Evolutionary conservation across 1,284 basidiomycete species (phyloP).

Genomic region (Ganoderma sinense): DNA sequence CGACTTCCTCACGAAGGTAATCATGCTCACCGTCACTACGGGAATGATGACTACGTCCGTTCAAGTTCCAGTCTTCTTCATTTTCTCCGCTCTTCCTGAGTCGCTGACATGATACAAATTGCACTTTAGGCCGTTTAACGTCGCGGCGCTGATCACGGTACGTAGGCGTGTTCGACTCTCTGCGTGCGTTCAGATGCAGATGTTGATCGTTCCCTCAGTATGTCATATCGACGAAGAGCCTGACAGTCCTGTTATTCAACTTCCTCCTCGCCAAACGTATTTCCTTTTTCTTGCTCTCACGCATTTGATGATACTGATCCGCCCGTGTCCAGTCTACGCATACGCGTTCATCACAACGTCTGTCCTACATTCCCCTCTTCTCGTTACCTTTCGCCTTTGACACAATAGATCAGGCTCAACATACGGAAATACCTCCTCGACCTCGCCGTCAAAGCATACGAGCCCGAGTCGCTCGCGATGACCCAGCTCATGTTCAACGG

Average conservation of each 20-base stretch:
- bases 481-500: neutral
- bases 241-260: neutral
- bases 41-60: constrained; percentile 1
- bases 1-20: neutral
- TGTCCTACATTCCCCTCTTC: neutral
- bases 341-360: neutral
- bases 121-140: neutral
- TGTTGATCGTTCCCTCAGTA: neutral
- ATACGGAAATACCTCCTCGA: neutral
- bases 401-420: constrained; percentile 3
- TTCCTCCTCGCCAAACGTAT: neutral
- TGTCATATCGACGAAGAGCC: neutral
- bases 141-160: neutral
- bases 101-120: too few relatives aligned
- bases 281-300: neutral
- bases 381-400: too few relatives aligned
- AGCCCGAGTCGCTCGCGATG: neutral
- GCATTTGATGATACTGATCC: neutral
- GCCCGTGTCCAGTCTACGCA: neutral
- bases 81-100: neutral
- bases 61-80: too few relatives aligned
- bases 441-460: neutral
- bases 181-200: neutral
- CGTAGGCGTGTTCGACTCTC: neutral
- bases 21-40: neutral